Evolutionary conservation across 2,329 filamentous ascomycete species (phyloP).

Genomic region (Fusarium protoensiforme): DNA sequence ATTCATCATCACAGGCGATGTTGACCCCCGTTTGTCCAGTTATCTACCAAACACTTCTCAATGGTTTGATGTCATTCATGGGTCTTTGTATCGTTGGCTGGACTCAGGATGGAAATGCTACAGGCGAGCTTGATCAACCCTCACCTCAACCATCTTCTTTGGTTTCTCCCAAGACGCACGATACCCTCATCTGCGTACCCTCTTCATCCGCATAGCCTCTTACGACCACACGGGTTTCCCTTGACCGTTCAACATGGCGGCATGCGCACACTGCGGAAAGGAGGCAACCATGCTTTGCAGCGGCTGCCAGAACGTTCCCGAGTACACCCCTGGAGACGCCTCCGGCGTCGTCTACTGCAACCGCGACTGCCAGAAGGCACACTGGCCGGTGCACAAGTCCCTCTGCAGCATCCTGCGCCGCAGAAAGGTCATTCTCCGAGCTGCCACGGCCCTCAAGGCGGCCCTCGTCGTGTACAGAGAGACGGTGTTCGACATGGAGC

Average conservation of each 20-base stretch:
- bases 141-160: neutral
- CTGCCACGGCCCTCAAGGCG: conserved; percentile 12
- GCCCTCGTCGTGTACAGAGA: conserved; percentile 19
- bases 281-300: conserved; percentile 5
- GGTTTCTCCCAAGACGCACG: neutral
- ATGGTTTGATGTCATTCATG: neutral
- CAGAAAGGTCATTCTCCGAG: conserved; percentile 12
- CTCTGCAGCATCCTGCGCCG: conserved; percentile 8
- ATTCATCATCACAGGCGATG: neutral
- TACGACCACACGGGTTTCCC: neutral
- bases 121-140: neutral
- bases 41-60: neutral
- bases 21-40: neutral
- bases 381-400: conserved; percentile 14
- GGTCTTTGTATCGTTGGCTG: neutral
- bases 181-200: neutral
- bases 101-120: neutral
- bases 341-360: conserved; percentile 13
- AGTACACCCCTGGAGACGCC: conserved; percentile 22
- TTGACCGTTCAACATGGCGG: neutral
- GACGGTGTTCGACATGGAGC: conserved; percentile 1
- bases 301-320: conserved; percentile 9
- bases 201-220: neutral
- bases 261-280: conserved; percentile 12
- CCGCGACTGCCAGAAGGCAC: conserved; percentile 12